Percentiles rank a stretch among this genome's conserved stretches.
Evolutionary conservation across 1,284 basidiomycete species (phyloP).

Genomic region (Puccinia sorghi): DNA sequence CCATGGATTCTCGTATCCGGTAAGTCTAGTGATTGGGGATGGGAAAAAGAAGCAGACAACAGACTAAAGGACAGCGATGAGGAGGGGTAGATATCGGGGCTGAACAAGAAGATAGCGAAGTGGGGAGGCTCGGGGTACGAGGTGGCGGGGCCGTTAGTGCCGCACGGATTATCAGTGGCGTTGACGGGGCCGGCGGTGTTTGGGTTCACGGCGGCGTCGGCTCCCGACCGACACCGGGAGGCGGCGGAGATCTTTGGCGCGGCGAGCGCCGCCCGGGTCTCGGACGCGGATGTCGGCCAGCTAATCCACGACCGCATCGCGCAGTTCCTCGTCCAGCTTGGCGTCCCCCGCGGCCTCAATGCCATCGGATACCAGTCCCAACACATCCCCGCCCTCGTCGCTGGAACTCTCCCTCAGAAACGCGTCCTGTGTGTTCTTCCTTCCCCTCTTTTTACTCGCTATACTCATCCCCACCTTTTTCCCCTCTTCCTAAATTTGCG

Average conservation of each 20-base stretch:
- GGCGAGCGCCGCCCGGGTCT: slow-evolving; percentile 67
- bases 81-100: slow-evolving; percentile 73
- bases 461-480: neutral
- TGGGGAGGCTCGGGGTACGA: slow-evolving; percentile 69
- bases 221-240: slow-evolving; percentile 84
- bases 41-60: neutral
- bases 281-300: slow-evolving; percentile 77
- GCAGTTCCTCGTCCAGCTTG: slow-evolving; percentile 80
- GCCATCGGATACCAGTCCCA: slow-evolving; percentile 72
- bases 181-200: slow-evolving; percentile 87
- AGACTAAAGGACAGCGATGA: too few relatives aligned
- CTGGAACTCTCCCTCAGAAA: slow-evolving; percentile 82
- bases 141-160: slow-evolving; percentile 82
- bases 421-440: slow-evolving; percentile 68
- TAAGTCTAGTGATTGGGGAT: slow-evolving; percentile 58
- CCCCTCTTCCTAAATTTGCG: neutral
- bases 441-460: neutral
- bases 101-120: slow-evolving; percentile 89
- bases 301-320: slow-evolving; percentile 86
- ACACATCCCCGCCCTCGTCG: slow-evolving; percentile 65
- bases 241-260: slow-evolving; percentile 79
- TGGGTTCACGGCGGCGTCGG: slow-evolving; percentile 87
- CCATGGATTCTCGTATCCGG: slow-evolving; percentile 81
- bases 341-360: slow-evolving; percentile 82
- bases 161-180: slow-evolving; percentile 68